These are phyloP conservation scores for Metahyphopichia silvanorum DNA, from an alignment of 805 yeast species.

Conservation along the genomic window DNA sequence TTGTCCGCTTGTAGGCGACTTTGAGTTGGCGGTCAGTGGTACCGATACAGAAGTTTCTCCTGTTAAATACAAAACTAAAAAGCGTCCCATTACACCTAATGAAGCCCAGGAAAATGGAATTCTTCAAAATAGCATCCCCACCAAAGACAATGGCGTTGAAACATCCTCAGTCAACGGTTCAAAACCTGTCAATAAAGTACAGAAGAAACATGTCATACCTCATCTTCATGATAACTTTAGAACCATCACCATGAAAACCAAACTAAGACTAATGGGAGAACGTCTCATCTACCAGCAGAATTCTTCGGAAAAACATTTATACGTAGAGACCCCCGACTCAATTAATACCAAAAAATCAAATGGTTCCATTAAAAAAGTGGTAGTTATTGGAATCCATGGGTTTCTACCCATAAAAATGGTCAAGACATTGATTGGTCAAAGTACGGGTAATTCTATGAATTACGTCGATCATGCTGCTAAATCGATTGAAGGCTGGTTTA, in stretches of 20 bases:
- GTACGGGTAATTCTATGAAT: conserved; percentile 32
- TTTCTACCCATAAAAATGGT: conserved; percentile 40
- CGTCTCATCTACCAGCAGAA: conserved; percentile 17
- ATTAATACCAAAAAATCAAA: conserved; percentile 9
- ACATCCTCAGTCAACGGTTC: background rate
- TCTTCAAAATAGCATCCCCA: background rate
- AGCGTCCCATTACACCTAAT: conserved; percentile 30
- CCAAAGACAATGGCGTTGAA: background rate
- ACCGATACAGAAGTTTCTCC: conserved; percentile 32
- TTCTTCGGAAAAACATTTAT: conserved; percentile 24
- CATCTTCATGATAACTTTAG: conserved; percentile 20
- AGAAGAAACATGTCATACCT: conserved; percentile 12
- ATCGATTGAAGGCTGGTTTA: conserved; percentile 28
- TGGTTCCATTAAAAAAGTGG: conserved; percentile 15
- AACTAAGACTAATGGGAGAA: conserved; percentile 19
- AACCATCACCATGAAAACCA: conserved; percentile 19
- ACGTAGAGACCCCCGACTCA: conserved; percentile 9
- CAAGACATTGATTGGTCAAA: conserved; percentile 30
- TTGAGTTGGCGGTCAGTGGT: conserved; percentile 32
- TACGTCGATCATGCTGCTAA: conserved; percentile 26
- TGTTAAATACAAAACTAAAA: conserved; percentile 26
- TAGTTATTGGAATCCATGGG: conserved; percentile 36
- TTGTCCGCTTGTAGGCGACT: conserved; percentile 9
- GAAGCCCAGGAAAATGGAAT: conserved; percentile 29
- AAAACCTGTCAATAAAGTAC: background rate